Percentiles rank a stretch among this genome's conserved stretches.
phyloP scores from a whole-genome alignment of 2,329 filamentous ascomycete species.

The Aspergillus chevalieri region DNA sequence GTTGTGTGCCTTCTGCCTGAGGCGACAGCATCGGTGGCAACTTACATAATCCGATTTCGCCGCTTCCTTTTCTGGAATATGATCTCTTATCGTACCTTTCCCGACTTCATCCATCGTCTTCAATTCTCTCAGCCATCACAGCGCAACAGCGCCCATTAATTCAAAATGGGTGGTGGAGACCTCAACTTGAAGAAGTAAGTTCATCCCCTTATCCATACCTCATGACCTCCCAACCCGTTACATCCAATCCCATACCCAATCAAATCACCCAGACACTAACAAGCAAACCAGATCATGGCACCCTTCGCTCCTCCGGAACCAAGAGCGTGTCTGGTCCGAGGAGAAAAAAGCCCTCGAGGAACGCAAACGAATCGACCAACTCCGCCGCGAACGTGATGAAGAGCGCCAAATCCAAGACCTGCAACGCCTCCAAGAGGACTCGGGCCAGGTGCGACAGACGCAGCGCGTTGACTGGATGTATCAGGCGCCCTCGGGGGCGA shows the following conservation, averaged over 20 bases:
- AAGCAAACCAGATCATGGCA: constrained; percentile 67
- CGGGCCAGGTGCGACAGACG: constrained; percentile 71
- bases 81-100: not conserved
- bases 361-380: constrained; percentile 85
- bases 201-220: not conserved
- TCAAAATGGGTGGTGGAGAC: constrained; percentile 85
- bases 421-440: constrained; percentile 79
- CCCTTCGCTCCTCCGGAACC: constrained; percentile 83
- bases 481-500: constrained; percentile 69
- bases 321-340: constrained; percentile 81
- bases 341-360: constrained; percentile 90
- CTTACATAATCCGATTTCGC: not conserved
- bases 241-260: not conserved
- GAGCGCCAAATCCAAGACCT: constrained; percentile 90
- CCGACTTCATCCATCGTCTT: not conserved
- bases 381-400: constrained; percentile 87
- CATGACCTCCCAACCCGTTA: constrained; percentile 1
- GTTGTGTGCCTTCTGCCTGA: too few species aligned
- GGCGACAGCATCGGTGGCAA: not conserved
- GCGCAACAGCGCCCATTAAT: not conserved
- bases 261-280: constrained; percentile 12
- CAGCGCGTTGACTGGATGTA: constrained; percentile 99
- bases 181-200: constrained; percentile 79
- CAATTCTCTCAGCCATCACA: not conserved
- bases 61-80: not conserved